Evolutionary conservation across 1,284 basidiomycete genomes (phyloP).

Genomic region (Leccinum huronense): DNA sequence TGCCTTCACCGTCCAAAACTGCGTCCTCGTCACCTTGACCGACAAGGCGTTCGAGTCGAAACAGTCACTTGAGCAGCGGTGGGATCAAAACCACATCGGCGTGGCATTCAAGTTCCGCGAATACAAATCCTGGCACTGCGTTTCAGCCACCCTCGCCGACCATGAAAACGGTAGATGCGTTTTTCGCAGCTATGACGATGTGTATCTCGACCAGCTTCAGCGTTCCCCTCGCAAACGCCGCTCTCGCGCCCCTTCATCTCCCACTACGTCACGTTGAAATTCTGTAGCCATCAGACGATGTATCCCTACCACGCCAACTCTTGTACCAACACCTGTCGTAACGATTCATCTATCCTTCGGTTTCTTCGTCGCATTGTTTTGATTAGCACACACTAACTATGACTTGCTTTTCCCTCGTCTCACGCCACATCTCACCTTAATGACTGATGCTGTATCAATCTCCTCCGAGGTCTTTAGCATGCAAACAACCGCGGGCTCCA

Average conservation of each 20-base stretch:
- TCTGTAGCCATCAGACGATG: slow-evolving; percentile 15
- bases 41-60: slow-evolving; percentile 54
- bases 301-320: slow-evolving; percentile 14
- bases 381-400: slow-evolving; percentile 12
- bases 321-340: slow-evolving; percentile 22
- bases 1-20: slow-evolving; percentile 48
- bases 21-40: slow-evolving; percentile 51
- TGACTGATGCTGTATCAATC: slow-evolving; percentile 11
- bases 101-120: slow-evolving; percentile 49
- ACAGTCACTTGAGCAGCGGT: slow-evolving; percentile 35
- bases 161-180: slow-evolving; percentile 45
- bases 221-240: slow-evolving; percentile 40
- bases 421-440: slow-evolving; percentile 14
- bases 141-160: slow-evolving; percentile 59
- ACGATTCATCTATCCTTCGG: slow-evolving; percentile 6
- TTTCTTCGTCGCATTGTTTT: slow-evolving; percentile 18
- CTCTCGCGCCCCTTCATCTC: slow-evolving; percentile 23
- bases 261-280: slow-evolving; percentile 25
- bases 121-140: slow-evolving; percentile 53
- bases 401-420: slow-evolving; percentile 4
- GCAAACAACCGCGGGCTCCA: slow-evolving; percentile 2
- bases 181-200: slow-evolving; percentile 63
- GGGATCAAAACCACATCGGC: slow-evolving; percentile 58
- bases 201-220: slow-evolving; percentile 46
- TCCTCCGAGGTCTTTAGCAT: slow-evolving; percentile 9